Evolutionary conservation across 768 basidiomycete species (phyloP).

Genomic region (Infundibulicybe gibba): DNA sequence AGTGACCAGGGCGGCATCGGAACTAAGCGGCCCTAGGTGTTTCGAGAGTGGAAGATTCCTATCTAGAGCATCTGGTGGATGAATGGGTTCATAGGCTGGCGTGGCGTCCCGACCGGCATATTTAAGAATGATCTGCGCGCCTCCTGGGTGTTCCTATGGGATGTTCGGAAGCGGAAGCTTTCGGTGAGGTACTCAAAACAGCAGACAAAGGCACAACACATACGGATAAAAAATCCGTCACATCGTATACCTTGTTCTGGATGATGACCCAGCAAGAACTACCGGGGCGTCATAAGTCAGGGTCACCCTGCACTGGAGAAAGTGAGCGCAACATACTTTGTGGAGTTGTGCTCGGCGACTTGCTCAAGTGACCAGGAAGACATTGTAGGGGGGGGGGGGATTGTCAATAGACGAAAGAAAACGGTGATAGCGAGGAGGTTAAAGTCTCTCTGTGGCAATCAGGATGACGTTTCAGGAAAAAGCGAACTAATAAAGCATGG

Average conservation of each 20-base stretch:
- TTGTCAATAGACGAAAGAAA: neutral
- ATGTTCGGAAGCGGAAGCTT: neutral
- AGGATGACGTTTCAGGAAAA: neutral
- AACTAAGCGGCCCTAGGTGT: slow-evolving; percentile 66
- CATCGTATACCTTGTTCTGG: slow-evolving; percentile 78
- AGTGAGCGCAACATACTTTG: slow-evolving; percentile 31
- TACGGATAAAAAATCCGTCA: slow-evolving; percentile 65
- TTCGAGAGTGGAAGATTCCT: slow-evolving; percentile 67
- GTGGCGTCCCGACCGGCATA: slow-evolving; percentile 89
- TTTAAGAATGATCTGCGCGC: slow-evolving; percentile 74
- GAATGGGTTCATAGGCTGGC: slow-evolving; percentile 72
- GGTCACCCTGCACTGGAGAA: slow-evolving; percentile 1
- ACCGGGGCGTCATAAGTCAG: slow-evolving; percentile 7
- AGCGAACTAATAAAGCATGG: no score
- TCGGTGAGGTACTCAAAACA: slow-evolving; percentile 1
- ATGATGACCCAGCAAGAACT: slow-evolving; percentile 89
- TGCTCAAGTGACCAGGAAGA: slow-evolving; percentile 49
- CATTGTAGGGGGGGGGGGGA: slow-evolving; percentile 26
- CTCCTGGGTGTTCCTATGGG: slow-evolving; percentile 73
- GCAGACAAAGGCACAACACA: slow-evolving; percentile 28
- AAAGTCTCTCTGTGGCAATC: neutral
- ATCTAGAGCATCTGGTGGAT: slow-evolving; percentile 78
- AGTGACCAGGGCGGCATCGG: slow-evolving; percentile 35
- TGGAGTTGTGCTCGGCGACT: slow-evolving; percentile 56
- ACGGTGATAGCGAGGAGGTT: neutral